Evolutionary conservation across 1,139 yeast species (phyloP).

Genomic region (Candida glucosophila): DNA sequence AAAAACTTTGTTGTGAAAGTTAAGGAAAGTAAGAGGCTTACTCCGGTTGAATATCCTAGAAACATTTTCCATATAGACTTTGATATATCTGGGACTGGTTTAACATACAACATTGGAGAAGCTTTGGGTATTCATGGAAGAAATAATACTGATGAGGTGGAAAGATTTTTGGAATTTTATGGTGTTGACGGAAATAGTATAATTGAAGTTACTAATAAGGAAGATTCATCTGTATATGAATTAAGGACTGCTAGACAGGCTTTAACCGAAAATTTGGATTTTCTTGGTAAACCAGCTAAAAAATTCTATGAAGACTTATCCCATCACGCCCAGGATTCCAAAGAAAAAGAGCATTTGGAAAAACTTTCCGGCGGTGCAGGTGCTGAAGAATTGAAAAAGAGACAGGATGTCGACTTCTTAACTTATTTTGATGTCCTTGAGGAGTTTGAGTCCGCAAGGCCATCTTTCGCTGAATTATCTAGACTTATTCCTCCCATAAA

Average conservation of each 20-base stretch:
- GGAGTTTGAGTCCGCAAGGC: constrained; percentile 78
- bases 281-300: constrained; percentile 94
- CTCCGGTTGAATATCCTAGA: constrained; percentile 87
- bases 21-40: constrained; percentile 83
- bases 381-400: constrained; percentile 75
- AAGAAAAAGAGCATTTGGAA: constrained; percentile 54
- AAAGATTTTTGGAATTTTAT: constrained; percentile 60
- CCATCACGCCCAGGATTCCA: constrained; percentile 60
- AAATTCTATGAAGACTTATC: constrained; percentile 83
- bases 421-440: constrained; percentile 77
- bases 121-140: constrained; percentile 95
- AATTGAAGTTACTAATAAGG: constrained; percentile 67
- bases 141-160: constrained; percentile 59
- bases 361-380: constrained; percentile 72
- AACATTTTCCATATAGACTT: constrained; percentile 96
- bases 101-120: constrained; percentile 91
- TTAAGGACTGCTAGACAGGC: constrained; percentile 77
- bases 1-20: constrained; percentile 83
- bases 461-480: constrained; percentile 63
- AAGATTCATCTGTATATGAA: constrained; percentile 50
- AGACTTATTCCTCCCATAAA: constrained; percentile 76
- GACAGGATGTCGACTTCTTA: constrained; percentile 76
- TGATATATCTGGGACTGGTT: constrained; percentile 83
- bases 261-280: constrained; percentile 70
- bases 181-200: constrained; percentile 62